A percentile compares a stretch with the other conserved stretches of the same genome.
Conservation (phyloP, 2,329 filamentous ascomycete species). For the Trichoderma sp. region DNA sequence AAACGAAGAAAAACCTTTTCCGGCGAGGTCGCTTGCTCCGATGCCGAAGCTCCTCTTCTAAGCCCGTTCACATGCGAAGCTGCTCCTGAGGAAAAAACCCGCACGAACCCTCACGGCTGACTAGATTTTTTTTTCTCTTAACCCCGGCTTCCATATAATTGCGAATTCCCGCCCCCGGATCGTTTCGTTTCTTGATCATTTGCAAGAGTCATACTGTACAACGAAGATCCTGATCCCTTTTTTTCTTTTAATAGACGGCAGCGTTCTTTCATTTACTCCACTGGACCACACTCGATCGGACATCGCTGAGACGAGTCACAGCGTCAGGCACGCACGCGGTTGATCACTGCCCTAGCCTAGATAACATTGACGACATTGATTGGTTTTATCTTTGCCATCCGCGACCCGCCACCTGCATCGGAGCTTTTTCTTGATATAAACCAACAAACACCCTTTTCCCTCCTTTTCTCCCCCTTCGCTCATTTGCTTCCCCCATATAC, state of each 20-base stretch:
- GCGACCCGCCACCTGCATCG: slow-evolving; percentile 22
- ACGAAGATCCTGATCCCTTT: neutral
- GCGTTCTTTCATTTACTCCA: neutral
- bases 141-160: slow-evolving; percentile 1
- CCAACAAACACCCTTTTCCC: neutral
- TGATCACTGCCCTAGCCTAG: slow-evolving; percentile 17
- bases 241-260: neutral
- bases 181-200: neutral
- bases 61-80: slow-evolving; percentile 11
- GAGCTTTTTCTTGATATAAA: slow-evolving; percentile 19
- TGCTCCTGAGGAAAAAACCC: neutral
- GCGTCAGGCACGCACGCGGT: slow-evolving; percentile 15
- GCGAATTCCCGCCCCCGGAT: neutral
- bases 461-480: neutral
- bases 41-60: slow-evolving; percentile 10
- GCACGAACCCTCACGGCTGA: neutral
- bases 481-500: neutral
- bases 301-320: slow-evolving; percentile 3
- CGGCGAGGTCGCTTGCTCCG: slow-evolving; percentile 7
- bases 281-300: neutral
- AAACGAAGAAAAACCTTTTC: neutral
- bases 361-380: slow-evolving; percentile 18
- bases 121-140: neutral
- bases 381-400: slow-evolving; percentile 19
- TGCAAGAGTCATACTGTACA: neutral